A percentile compares a stretch with the other conserved stretches of the same genome.
Evolutionary conservation across 176 grass and related monocot species (phyloP).

Genomic region (Tillandsia leiboldiana): DNA sequence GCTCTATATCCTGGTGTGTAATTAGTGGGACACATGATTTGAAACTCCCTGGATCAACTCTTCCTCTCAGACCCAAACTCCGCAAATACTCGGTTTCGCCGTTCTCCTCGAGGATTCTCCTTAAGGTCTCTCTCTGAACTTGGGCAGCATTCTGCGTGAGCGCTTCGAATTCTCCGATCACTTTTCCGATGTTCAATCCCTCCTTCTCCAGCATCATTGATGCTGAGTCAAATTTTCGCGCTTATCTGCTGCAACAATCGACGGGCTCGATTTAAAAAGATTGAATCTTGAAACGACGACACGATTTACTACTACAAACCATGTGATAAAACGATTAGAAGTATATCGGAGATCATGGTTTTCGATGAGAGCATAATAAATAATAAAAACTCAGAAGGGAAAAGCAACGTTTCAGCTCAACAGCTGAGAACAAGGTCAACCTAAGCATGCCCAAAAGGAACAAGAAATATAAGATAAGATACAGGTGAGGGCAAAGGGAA

Average conservation of each 20-base stretch:
- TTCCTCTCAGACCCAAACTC: constrained; percentile 36
- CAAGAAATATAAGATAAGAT: background rate
- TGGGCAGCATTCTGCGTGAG: constrained; percentile 42
- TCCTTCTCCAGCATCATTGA: constrained; percentile 36
- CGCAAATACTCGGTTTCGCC: constrained; percentile 46
- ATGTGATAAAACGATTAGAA: no score
- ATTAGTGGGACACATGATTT: constrained; percentile 45
- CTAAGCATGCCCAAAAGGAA: no score
- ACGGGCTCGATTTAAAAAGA: no score
- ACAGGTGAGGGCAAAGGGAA: background rate
- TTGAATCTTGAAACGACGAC: no score
- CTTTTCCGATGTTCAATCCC: constrained; percentile 35
- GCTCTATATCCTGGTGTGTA: constrained; percentile 53
- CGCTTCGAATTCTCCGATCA: constrained; percentile 62
- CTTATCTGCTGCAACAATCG: no score
- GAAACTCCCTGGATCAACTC: constrained; percentile 58
- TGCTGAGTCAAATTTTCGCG: no score
- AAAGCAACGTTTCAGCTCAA: no score
- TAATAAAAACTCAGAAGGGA: no score
- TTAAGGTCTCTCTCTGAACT: constrained; percentile 55
- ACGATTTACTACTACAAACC: no score
- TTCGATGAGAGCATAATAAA: no score
- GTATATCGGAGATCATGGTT: no score
- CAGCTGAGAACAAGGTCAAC: no score
- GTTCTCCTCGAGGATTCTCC: constrained; percentile 56